Percentiles rank a stretch among this genome's conserved stretches.
Evolutionary conservation across 768 basidiomycete species (phyloP).

Genomic region (Tulasnella sp.): DNA sequence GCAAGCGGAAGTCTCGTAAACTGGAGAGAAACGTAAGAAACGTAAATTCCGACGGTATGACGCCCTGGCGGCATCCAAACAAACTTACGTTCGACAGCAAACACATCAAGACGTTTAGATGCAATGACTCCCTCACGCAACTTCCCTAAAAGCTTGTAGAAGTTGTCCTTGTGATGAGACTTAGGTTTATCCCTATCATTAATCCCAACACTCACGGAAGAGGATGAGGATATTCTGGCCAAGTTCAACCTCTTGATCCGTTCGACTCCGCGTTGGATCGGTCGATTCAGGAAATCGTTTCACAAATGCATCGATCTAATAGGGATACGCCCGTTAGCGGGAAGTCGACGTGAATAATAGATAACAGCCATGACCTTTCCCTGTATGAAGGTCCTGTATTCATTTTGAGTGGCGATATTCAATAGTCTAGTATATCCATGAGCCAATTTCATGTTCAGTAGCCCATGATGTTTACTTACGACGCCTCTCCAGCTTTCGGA

Average conservation of each 20-base stretch:
- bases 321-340: neutral
- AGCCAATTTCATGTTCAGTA: no score
- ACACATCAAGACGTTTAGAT: neutral
- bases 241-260: neutral
- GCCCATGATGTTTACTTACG: no score
- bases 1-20: slow-evolving; percentile 15
- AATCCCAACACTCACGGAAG: slow-evolving; percentile 7
- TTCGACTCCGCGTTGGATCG: neutral
- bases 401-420: slow-evolving; percentile 9
- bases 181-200: neutral
- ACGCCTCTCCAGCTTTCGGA: neutral
- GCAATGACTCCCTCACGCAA: slow-evolving; percentile 12
- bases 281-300: neutral
- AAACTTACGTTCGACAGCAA: slow-evolving; percentile 6
- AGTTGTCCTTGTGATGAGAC: neutral
- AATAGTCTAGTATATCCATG: slow-evolving; percentile 5
- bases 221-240: slow-evolving; percentile 8
- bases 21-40: neutral
- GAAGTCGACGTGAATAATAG: neutral
- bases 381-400: slow-evolving; percentile 10
- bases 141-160: neutral
- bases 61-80: neutral
- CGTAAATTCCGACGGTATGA: neutral
- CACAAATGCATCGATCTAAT: slow-evolving; percentile 9
- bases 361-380: neutral